A percentile compares a stretch with the other conserved stretches of the same genome.
Conservation (phyloP, 139 green algal genomes). For the Pleodorina starrii region DNA sequence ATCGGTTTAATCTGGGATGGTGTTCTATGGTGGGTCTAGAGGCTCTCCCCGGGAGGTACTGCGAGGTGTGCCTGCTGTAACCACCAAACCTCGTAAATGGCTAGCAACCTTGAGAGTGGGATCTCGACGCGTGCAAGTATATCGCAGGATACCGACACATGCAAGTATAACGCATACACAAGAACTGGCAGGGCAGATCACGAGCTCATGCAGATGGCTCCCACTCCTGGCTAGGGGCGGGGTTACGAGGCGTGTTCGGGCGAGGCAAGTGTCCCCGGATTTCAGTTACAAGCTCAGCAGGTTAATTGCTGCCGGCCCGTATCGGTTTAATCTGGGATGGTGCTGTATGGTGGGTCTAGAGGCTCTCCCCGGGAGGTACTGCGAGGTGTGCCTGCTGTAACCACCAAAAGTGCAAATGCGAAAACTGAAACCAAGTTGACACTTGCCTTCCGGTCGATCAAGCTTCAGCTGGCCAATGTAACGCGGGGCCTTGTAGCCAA, state of each 20-base stretch:
- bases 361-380: slow-evolving; percentile 9
- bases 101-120: no score
- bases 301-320: slow-evolving; percentile 23
- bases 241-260: no score
- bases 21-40: slow-evolving; percentile 18
- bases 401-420: slow-evolving; percentile 6
- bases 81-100: no score
- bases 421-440: not conserved
- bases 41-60: slow-evolving; percentile 19
- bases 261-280: not conserved
- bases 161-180: no score
- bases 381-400: slow-evolving; percentile 44
- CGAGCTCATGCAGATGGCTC: no score
- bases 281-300: slow-evolving; percentile 17
- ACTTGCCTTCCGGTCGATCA: not conserved
- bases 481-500: slow-evolving; percentile 49
- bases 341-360: slow-evolving; percentile 40
- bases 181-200: no score
- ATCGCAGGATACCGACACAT: no score
- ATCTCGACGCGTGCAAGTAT: no score
- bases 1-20: slow-evolving; percentile 24
- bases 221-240: no score
- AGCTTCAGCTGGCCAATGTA: slow-evolving; percentile 31
- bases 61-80: slow-evolving; percentile 31
- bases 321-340: slow-evolving; percentile 30